phyloP scores from a whole-genome alignment of 108 stramenopile species.

The Nannochloropsis gaditana region DNA sequence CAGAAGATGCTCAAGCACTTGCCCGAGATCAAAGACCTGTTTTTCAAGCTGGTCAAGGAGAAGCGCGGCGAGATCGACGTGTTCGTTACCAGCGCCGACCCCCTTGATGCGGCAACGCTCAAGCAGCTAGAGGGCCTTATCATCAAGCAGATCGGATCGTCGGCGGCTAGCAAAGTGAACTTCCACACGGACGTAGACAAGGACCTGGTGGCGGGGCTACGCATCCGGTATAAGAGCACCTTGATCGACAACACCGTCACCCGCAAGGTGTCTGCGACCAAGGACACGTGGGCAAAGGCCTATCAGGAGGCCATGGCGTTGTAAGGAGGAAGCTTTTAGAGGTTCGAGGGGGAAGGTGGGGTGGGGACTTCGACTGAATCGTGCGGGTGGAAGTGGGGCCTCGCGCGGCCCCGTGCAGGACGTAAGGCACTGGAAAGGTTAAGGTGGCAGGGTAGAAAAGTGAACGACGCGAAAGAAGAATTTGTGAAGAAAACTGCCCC shows the following conservation, averaged over 20 bases:
- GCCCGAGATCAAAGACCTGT: neutral
- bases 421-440: too few relatives aligned
- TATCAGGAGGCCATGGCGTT: neutral
- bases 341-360: neutral
- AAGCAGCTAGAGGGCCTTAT: neutral
- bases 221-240: conserved; percentile 13
- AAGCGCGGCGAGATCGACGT: conserved; percentile 7
- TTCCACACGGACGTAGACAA: conserved; percentile 11
- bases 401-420: too few relatives aligned
- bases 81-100: neutral
- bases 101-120: neutral
- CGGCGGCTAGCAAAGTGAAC: conserved; percentile 9
- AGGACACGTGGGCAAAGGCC: neutral
- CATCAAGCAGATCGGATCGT: conserved; percentile 20
- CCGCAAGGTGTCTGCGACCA: neutral
- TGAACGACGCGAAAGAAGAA: too few relatives aligned
- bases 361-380: neutral
- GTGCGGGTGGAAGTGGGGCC: too few relatives aligned
- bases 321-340: neutral
- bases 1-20: conserved; percentile 12
- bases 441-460: too few relatives aligned
- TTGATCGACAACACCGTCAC: conserved; percentile 4
- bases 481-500: too few relatives aligned
- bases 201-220: neutral
- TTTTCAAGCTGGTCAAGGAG: conserved; percentile 9